phyloP scores from a whole-genome alignment of 371 early-diverging fungal genomes.

The Mucor piriformis region DNA sequence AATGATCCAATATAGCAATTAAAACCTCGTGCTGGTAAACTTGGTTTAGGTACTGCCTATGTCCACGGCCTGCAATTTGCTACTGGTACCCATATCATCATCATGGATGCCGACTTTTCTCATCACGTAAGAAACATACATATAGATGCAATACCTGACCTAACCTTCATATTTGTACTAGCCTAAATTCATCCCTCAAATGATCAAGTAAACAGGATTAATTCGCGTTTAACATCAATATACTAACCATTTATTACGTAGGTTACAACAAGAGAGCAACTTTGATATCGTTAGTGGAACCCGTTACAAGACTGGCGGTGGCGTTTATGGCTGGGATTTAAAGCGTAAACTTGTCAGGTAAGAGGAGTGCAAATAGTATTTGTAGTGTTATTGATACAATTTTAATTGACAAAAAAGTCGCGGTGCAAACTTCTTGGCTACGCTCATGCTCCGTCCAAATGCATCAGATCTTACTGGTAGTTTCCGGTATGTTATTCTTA shows the following conservation, averaged over 20 bases:
- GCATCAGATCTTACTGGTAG: slow-evolving; percentile 97
- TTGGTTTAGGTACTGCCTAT: slow-evolving; percentile 97
- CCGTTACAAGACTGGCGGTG: slow-evolving; percentile 88
- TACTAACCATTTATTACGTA: slow-evolving; percentile 8
- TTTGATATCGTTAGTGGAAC: slow-evolving; percentile 97
- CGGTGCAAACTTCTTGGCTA: slow-evolving; percentile 97
- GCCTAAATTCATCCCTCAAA: slow-evolving; percentile 97
- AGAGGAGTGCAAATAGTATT: background rate
- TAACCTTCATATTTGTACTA: slow-evolving; percentile 28
- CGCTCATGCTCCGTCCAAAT: slow-evolving; percentile 87
- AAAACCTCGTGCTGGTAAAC: slow-evolving; percentile 93
- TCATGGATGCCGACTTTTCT: slow-evolving; percentile 99
- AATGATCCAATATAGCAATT: slow-evolving; percentile 54
- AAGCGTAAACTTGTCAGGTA: slow-evolving; percentile 93
- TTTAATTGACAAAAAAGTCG: slow-evolving; percentile 58
- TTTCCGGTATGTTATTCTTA: slow-evolving; percentile 69
- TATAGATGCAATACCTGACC: background rate
- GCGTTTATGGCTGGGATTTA: slow-evolving; percentile 99
- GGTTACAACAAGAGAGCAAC: slow-evolving; percentile 80
- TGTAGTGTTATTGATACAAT: background rate
- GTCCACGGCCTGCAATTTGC: slow-evolving; percentile 94
- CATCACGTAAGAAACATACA: slow-evolving; percentile 75
- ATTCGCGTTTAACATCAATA: background rate
- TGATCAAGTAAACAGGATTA: slow-evolving; percentile 64
- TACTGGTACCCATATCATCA: slow-evolving; percentile 93